phyloP scores from a whole-genome alignment of 2,329 filamentous ascomycete species.

The Hypoxylon sp. region DNA sequence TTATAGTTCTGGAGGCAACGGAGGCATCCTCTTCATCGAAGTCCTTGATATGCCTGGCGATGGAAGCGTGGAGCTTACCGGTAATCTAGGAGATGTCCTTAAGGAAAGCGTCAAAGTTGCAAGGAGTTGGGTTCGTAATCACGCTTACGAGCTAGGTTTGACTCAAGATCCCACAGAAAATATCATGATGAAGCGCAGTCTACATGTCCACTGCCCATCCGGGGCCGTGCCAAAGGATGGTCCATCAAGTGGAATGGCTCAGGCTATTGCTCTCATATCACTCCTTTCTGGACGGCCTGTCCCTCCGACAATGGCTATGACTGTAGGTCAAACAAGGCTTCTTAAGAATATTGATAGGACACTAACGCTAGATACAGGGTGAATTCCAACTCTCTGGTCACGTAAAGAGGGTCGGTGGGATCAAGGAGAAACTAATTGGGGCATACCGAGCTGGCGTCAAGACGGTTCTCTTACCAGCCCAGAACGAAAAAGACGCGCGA shows the following conservation, averaged over 20 bases:
- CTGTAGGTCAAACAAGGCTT: conserved; percentile 64
- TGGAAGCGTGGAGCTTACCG: conserved; percentile 93
- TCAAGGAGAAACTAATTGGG: conserved; percentile 98
- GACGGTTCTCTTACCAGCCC: conserved; percentile 87
- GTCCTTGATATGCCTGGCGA: conserved; percentile 96
- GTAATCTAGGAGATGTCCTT: conserved; percentile 94
- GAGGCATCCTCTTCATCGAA: conserved; percentile 98
- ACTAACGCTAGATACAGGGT: conserved; percentile 61
- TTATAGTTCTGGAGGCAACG: conserved; percentile 92
- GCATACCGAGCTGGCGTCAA: conserved; percentile 94
- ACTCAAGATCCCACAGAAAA: conserved; percentile 86
- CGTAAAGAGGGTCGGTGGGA: conserved; percentile 94
- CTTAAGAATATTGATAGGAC: conserved; percentile 39
- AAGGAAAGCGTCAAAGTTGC: conserved; percentile 98
- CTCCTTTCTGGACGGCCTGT: conserved; percentile 89
- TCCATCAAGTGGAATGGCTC: conserved; percentile 87
- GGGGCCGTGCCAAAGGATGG: conserved; percentile 97
- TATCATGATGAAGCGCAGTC: conserved; percentile 94
- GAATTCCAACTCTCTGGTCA: conserved; percentile 86
- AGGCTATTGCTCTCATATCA: conserved; percentile 93
- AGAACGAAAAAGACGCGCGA: conserved; percentile 92
- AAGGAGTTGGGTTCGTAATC: conserved; percentile 95
- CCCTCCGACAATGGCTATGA: conserved; percentile 95
- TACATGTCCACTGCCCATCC: conserved; percentile 96
- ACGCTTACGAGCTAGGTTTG: conserved; percentile 91